A percentile compares a stretch with the other conserved stretches of the same genome.
Evolutionary conservation across 345 rosid species (phyloP).

Genomic region (Camelina hispida): DNA sequence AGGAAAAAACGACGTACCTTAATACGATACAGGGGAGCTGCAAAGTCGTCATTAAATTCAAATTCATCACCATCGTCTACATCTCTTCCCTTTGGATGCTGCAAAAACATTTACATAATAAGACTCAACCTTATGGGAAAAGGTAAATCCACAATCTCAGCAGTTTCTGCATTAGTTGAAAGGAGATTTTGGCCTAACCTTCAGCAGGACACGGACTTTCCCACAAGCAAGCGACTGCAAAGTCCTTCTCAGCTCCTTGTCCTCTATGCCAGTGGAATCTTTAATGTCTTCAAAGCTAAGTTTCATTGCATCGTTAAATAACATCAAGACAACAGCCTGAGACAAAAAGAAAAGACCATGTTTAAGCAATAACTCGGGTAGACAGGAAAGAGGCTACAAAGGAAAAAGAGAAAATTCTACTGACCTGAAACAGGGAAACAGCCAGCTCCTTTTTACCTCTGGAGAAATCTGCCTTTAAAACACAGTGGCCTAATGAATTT

Average conservation of each 20-base stretch:
- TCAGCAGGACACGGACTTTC: slow-evolving; percentile 89
- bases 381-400: neutral
- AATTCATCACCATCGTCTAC: slow-evolving; percentile 92
- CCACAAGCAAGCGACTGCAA: slow-evolving; percentile 99
- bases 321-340: slow-evolving; percentile 96
- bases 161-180: slow-evolving; percentile 17
- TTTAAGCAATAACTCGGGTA: slow-evolving; percentile 13
- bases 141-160: neutral
- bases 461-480: slow-evolving; percentile 85
- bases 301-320: slow-evolving; percentile 91
- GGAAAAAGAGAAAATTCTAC: slow-evolving; percentile 32
- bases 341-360: slow-evolving; percentile 29
- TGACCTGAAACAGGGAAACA: slow-evolving; percentile 95
- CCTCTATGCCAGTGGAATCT: slow-evolving; percentile 92
- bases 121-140: neutral
- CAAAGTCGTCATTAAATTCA: slow-evolving; percentile 76
- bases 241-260: slow-evolving; percentile 91
- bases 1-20: slow-evolving; percentile 55
- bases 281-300: slow-evolving; percentile 92
- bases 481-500: slow-evolving; percentile 95
- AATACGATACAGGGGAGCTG: slow-evolving; percentile 84
- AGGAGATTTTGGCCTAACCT: slow-evolving; percentile 52
- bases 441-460: slow-evolving; percentile 96
- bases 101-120: slow-evolving; percentile 27
- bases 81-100: slow-evolving; percentile 94